Percentiles rank a stretch among this genome's conserved stretches.
These are phyloP conservation scores for Xylaria sp. DNA, from an alignment of 2,329 filamentous ascomycete species.

Conservation along the genomic window DNA sequence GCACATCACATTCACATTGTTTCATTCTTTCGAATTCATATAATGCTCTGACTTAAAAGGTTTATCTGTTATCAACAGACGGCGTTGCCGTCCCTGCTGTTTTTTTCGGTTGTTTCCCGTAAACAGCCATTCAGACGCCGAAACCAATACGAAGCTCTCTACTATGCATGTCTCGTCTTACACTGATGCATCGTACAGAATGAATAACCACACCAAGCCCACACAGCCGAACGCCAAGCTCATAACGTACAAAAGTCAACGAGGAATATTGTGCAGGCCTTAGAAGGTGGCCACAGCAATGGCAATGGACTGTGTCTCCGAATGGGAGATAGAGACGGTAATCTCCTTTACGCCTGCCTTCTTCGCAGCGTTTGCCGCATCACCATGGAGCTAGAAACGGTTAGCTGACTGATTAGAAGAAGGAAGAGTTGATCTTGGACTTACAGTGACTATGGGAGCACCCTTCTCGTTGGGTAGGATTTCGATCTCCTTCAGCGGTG, in stretches of 20 bases:
- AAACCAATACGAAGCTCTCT: conserved; percentile 13
- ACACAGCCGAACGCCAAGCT: conserved; percentile 23
- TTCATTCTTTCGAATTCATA: background rate
- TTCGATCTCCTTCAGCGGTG: conserved; percentile 93
- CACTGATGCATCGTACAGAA: conserved; percentile 16
- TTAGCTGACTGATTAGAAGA: conserved; percentile 50
- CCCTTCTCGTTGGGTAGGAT: conserved; percentile 83
- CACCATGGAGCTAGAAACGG: conserved; percentile 77
- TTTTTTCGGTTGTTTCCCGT: background rate
- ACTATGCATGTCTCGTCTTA: conserved; percentile 1
- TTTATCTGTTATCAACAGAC: background rate
- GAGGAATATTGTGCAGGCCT: background rate
- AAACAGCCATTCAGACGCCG: background rate
- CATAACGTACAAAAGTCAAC: conserved; percentile 28
- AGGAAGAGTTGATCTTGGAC: conserved; percentile 49
- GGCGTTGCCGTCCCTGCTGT: background rate
- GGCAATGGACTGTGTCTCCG: conserved; percentile 91
- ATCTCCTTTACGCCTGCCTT: conserved; percentile 88
- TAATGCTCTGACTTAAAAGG: conserved; percentile 9
- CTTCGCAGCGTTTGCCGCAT: conserved; percentile 84
- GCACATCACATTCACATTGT: background rate
- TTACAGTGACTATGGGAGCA: conserved; percentile 85
- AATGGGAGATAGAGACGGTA: conserved; percentile 95
- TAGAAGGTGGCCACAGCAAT: conserved; percentile 88
- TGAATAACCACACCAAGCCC: conserved; percentile 13